Evolutionary conservation across 2,329 filamentous ascomycete species (phyloP), one percentile per base, ranked within the genome.

Genomic region (Trichoderma sp.): DNA sequence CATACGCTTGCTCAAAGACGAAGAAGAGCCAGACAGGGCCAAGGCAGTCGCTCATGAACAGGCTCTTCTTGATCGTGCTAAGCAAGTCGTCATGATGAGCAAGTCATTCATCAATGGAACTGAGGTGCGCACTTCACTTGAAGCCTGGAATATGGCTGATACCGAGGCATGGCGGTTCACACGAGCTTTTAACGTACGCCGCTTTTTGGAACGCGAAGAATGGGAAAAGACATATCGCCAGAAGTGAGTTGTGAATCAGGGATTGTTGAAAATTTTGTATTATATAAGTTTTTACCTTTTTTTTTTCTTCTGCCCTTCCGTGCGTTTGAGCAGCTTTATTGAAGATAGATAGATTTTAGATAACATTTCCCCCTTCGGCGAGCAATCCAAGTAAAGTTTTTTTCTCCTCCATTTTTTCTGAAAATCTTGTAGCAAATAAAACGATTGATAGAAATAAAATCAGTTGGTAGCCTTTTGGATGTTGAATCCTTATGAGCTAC

Each of bases 141-240:
- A 90, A 76, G 85, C 87, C 13, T 90, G 88, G 88, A 89, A 88
- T 76, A 76, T 93, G 72, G 90, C 88, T 0, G 92, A 95, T 74
- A 90, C 89, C 1, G 91, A 95, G 79, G 88, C 89, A 1, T 95
- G 91, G 91, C 87, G 87, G 74, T 94, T 94, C 75, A 85, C 89
- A 5, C 82, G 89, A 46, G 91, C 91, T 0, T 93, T 86, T 71
- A 81, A 89, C 61, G 90, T 90, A 21, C 81, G 91, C 46, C 81
- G 85, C 52, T 80, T 83, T 30, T 82, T 90, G 56, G 91, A 93
- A 82, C 82, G 90, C 68, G 77, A 82, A 72, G 83, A 86, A 74
- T 94, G 91, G 90, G 90, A 92, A 76, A 86, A 89, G 70, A 51
- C 52, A 73, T 93, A 87, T 76, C 86, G 84, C 1, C 87, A 87